Conservation (phyloP, 257 asterid species). For the Petunia axillaris region DNA sequence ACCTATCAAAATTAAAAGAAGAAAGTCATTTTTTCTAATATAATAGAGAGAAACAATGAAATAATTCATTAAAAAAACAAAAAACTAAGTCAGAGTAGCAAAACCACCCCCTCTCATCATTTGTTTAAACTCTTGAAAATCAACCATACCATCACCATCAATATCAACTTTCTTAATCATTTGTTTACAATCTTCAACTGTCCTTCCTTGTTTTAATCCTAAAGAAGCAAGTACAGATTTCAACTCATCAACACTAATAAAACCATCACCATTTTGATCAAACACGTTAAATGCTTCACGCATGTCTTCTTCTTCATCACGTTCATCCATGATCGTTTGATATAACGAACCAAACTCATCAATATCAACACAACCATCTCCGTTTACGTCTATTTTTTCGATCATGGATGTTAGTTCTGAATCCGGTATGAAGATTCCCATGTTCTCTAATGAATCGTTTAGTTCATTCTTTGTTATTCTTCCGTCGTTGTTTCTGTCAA, state of each 20-base stretch:
- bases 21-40: background rate
- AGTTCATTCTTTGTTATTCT: slow-evolving; percentile 56
- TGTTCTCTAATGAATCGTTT: slow-evolving; percentile 58
- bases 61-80: background rate
- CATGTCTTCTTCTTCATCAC: slow-evolving; percentile 60
- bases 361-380: slow-evolving; percentile 62
- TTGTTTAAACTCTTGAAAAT: slow-evolving; percentile 61
- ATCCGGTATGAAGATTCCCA: slow-evolving; percentile 63
- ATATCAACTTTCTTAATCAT: slow-evolving; percentile 68
- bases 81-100: slow-evolving; percentile 36
- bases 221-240: slow-evolving; percentile 52
- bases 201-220: slow-evolving; percentile 60
- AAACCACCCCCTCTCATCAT: slow-evolving; percentile 77
- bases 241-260: slow-evolving; percentile 61
- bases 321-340: slow-evolving; percentile 51
- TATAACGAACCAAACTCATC: slow-evolving; percentile 58
- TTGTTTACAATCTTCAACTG: slow-evolving; percentile 57
- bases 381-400: slow-evolving; percentile 49
- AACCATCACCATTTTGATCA: slow-evolving; percentile 64
- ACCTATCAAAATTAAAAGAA: background rate
- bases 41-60: background rate
- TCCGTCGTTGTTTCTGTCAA: slow-evolving; percentile 66
- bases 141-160: slow-evolving; percentile 64
- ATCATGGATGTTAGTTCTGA: slow-evolving; percentile 52
- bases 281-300: slow-evolving; percentile 67